Evolutionary conservation across 2,329 filamentous ascomycete species (phyloP), one percentile per base, ranked within the genome.

Genomic region (Penicillium sp.): DNA sequence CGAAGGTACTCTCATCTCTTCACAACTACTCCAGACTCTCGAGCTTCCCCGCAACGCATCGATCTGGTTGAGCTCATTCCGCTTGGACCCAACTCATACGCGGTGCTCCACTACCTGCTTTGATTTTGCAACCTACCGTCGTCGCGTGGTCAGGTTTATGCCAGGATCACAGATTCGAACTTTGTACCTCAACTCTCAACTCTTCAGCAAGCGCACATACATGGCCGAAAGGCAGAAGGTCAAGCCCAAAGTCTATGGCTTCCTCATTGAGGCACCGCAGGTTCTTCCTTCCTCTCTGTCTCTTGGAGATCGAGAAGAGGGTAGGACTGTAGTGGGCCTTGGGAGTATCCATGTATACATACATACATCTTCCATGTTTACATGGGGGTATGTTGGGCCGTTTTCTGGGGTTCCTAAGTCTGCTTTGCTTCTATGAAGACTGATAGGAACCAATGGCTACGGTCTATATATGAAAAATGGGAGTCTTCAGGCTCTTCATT

Each of bases 401-500:
- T 70, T 67, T 68, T 69, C 63, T 73, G 73, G 73, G 72, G 73
- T 74, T 75, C 70, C 71, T 70, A 62, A 62, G 67, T 71, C 71
- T 66, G 68, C 75, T 76, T 70, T 68, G 52, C 67, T 29, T 66
- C 73, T 62, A 74, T 77, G 75, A 75, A 72, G 73, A 73, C 66
- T 50, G 59, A 41, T 61, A 68, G 73, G 71, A 75, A 74, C 74
- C 68, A 77, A 77, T 76, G 75, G 75, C 75, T 70, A 68, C 69
- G 75, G 75, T 70, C 63, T 55, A 77, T 26, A 49, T 13, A 26
- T 47, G 45, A 13, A 26, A 46, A 13, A 7, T 13, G 14, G 5
- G 26, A 13, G 43, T 46, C 22, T 46, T 46, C 24, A 22, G 44
- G 13, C 22, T 46, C 22, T 39, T 39, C 21, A 47, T 19, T 47